Evolutionary conservation across 2,329 filamentous ascomycete genomes (phyloP).

Genomic region (Emergomyces orientalis): DNA sequence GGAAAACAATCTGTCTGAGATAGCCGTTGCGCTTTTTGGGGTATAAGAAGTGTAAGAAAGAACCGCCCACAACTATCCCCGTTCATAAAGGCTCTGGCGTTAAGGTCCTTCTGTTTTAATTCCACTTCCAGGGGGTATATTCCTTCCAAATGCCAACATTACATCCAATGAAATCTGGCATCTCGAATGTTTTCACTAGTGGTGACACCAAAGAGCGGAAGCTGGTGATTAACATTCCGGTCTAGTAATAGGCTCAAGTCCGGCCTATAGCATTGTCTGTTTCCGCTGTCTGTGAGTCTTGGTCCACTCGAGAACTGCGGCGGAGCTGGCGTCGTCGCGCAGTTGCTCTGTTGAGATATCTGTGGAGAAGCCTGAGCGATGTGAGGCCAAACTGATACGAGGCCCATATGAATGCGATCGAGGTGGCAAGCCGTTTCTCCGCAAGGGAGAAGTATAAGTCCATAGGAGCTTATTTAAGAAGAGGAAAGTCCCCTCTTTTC

Average conservation of each 20-base stretch:
- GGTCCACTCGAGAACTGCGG: background rate
- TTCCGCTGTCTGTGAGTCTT: background rate
- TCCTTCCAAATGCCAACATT: background rate
- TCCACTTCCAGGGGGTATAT: background rate
- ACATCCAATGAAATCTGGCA: background rate
- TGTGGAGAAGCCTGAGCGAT: background rate
- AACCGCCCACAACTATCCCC: background rate
- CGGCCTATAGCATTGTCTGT: background rate
- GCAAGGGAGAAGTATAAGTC: conserved; percentile 15
- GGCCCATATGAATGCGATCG: conserved; percentile 12
- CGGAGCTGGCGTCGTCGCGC: background rate
- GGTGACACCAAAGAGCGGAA: background rate
- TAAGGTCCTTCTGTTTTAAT: background rate
- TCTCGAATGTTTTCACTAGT: background rate
- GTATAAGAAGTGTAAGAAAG: background rate
- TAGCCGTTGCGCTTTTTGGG: background rate
- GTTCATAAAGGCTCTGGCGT: background rate
- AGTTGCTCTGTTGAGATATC: conserved; percentile 9
- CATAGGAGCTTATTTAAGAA: conserved; percentile 4
- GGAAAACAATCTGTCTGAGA: background rate
- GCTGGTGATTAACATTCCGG: background rate
- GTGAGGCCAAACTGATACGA: conserved; percentile 9
- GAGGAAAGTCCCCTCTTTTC: background rate
- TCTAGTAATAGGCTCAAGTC: background rate
- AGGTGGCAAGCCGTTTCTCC: conserved; percentile 14